These are phyloP conservation scores for Lactarius vividus DNA, from an alignment of 768 basidiomycete genomes.

Conservation along the genomic window DNA sequence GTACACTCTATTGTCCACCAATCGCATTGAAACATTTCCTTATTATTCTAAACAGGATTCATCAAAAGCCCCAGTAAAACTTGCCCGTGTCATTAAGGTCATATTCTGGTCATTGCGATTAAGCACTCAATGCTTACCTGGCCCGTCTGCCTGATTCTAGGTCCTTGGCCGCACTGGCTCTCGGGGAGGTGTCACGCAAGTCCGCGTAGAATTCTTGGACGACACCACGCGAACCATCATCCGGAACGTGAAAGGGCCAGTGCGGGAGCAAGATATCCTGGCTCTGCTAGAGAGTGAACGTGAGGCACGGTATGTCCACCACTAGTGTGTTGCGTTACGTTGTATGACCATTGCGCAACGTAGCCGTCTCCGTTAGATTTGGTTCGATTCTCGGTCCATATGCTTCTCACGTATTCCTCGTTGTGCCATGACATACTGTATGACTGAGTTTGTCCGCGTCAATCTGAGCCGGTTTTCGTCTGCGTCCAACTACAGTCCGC, in stretches of 20 bases:
- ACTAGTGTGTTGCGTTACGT: neutral
- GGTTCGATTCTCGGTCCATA: neutral
- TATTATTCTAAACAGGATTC: slow-evolving; percentile 55
- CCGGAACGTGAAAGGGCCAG: slow-evolving; percentile 98
- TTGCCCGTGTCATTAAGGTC: slow-evolving; percentile 97
- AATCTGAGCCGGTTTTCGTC: too few relatives aligned
- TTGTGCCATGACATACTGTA: slow-evolving; percentile 27
- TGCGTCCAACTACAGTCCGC: too few relatives aligned
- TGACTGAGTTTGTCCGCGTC: too few relatives aligned
- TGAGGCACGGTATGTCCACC: slow-evolving; percentile 86
- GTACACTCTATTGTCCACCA: slow-evolving; percentile 22
- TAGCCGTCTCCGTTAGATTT: slow-evolving; percentile 36
- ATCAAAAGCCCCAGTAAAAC: slow-evolving; percentile 91
- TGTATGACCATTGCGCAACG: slow-evolving; percentile 7
- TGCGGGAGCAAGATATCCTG: slow-evolving; percentile 93
- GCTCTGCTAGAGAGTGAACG: slow-evolving; percentile 97
- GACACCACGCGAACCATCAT: slow-evolving; percentile 94
- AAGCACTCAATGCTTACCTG: slow-evolving; percentile 16
- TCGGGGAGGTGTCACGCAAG: slow-evolving; percentile 98
- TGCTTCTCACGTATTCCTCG: slow-evolving; percentile 15
- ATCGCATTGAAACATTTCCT: slow-evolving; percentile 13
- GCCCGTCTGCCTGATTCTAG: slow-evolving; percentile 40
- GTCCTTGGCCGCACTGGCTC: slow-evolving; percentile 98
- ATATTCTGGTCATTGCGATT: slow-evolving; percentile 7
- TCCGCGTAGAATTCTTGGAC: slow-evolving; percentile 99